These are phyloP conservation scores for Fusarium subglutinans DNA, from an alignment of 2,329 filamentous ascomycete genomes.

Conservation along the genomic window DNA sequence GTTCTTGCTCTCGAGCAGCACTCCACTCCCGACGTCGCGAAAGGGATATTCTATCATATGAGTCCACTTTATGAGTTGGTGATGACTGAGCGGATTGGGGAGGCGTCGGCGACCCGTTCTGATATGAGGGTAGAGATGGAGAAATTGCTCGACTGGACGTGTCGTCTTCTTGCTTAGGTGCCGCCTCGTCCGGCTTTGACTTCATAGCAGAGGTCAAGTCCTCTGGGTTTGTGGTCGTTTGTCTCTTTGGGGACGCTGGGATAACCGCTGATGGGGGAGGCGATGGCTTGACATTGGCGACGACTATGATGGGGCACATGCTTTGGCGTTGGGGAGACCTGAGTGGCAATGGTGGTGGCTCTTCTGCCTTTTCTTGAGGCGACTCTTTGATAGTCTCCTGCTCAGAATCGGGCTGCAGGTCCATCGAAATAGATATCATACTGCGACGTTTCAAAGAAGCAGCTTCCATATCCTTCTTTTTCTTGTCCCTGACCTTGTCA, in stretches of 20 bases:
- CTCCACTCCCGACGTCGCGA: conserved; percentile 49
- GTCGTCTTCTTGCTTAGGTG: neutral
- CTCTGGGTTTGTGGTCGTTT: neutral
- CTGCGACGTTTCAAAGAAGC: conserved; percentile 38
- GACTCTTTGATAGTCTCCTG: neutral
- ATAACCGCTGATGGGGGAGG: conserved; percentile 15
- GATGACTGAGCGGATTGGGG: conserved; percentile 45
- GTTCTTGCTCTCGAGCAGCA: conserved; percentile 42
- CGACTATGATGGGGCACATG: conserved; percentile 53
- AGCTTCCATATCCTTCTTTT: conserved; percentile 53
- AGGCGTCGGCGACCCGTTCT: conserved; percentile 43
- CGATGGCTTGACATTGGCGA: conserved; percentile 49
- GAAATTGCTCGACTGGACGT: conserved; percentile 9
- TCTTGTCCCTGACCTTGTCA: conserved; percentile 53
- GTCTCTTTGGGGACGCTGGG: neutral
- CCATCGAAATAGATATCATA: conserved; percentile 3
- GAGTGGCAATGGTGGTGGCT: conserved; percentile 23
- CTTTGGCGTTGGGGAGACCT: conserved; percentile 35
- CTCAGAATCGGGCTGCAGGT: neutral
- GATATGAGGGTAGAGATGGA: conserved; percentile 11
- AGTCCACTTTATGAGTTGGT: conserved; percentile 36
- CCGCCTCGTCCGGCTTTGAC: neutral
- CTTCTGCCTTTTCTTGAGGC: neutral
- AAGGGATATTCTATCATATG: conserved; percentile 44
- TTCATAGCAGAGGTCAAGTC: conserved; percentile 7